These are phyloP conservation scores for Thraustochytrium sp. DNA, from an alignment of 352 stramenopile genomes.

Conservation along the genomic window DNA sequence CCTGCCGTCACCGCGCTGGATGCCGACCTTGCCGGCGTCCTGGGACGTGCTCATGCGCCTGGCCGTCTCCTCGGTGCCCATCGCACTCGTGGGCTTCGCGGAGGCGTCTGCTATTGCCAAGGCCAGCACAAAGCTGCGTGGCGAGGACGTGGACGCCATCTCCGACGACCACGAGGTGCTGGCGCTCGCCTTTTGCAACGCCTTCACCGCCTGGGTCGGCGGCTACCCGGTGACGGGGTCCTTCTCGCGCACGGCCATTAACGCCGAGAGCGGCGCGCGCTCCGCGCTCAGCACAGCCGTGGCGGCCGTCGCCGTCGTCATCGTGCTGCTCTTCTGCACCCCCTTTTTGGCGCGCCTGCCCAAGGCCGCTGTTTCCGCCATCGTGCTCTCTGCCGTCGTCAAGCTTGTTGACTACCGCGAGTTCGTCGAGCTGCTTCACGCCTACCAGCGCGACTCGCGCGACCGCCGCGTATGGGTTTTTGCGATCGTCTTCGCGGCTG, in stretches of 20 bases:
- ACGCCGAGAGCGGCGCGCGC: constrained; percentile 38
- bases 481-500: constrained; percentile 3
- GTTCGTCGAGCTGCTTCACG: constrained; percentile 11
- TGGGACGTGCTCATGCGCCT: background rate
- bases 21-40: background rate
- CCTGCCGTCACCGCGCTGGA: constrained; percentile 19
- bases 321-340: constrained; percentile 34
- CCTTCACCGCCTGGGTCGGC: constrained; percentile 23
- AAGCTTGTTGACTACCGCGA: constrained; percentile 42
- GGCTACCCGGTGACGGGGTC: constrained; percentile 45
- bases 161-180: constrained; percentile 20
- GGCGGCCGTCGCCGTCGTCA: background rate
- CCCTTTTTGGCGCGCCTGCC: constrained; percentile 27
- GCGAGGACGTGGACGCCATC: background rate
- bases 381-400: constrained; percentile 36
- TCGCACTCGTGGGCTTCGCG: constrained; percentile 42
- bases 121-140: constrained; percentile 20
- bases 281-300: constrained; percentile 24
- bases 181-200: constrained; percentile 40
- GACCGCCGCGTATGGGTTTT: constrained; percentile 32
- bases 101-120: constrained; percentile 38
- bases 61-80: background rate
- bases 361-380: constrained; percentile 42
- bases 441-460: background rate
- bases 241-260: constrained; percentile 47